A percentile compares a stretch with the other conserved stretches of the same genome.
phyloP scores from a whole-genome alignment of 1,139 yeast genomes.

The Magnusiomyces clavatus region DNA sequence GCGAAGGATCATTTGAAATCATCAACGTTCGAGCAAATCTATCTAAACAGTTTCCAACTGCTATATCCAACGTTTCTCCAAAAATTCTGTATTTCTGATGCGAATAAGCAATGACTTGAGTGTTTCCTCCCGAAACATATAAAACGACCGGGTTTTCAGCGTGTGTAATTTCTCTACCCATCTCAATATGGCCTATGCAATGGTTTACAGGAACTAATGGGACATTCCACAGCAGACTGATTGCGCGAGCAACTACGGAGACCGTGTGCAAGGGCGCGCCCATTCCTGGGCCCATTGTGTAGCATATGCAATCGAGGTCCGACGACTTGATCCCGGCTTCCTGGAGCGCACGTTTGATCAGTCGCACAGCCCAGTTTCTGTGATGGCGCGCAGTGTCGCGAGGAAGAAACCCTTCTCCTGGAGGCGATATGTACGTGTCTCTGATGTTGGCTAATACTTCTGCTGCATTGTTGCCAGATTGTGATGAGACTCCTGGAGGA shows the following conservation, averaged over 20 bases:
- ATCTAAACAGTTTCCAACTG: slow-evolving; percentile 94
- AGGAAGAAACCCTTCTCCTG: slow-evolving; percentile 96
- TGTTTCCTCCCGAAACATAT: slow-evolving; percentile 96
- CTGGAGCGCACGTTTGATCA: slow-evolving; percentile 56
- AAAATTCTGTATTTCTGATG: slow-evolving; percentile 87
- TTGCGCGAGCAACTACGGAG: slow-evolving; percentile 84
- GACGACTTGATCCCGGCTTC: slow-evolving; percentile 48
- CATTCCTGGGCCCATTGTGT: slow-evolving; percentile 99
- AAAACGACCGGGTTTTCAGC: slow-evolving; percentile 92
- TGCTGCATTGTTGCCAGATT: slow-evolving; percentile 46
- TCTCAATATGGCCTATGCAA: slow-evolving; percentile 95
- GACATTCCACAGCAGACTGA: slow-evolving; percentile 69
- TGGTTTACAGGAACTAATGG: slow-evolving; percentile 95
- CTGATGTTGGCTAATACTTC: slow-evolving; percentile 77
- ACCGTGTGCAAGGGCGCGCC: slow-evolving; percentile 96
- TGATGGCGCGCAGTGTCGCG: slow-evolving; percentile 96
- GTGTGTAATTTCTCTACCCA: slow-evolving; percentile 97
- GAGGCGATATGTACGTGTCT: slow-evolving; percentile 92
- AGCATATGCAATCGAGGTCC: slow-evolving; percentile 84
- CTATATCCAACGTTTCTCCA: slow-evolving; percentile 95
- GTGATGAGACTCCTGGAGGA: slow-evolving; percentile 30
- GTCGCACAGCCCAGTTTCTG: slow-evolving; percentile 86
- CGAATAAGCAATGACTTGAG: slow-evolving; percentile 95
- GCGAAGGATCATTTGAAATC: slow-evolving; percentile 90
- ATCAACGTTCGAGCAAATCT: slow-evolving; percentile 85